Evolutionary conservation across 139 green algal species (phyloP), one percentile per base, ranked within the genome.

Genomic region (Micromonas pusilla): DNA sequence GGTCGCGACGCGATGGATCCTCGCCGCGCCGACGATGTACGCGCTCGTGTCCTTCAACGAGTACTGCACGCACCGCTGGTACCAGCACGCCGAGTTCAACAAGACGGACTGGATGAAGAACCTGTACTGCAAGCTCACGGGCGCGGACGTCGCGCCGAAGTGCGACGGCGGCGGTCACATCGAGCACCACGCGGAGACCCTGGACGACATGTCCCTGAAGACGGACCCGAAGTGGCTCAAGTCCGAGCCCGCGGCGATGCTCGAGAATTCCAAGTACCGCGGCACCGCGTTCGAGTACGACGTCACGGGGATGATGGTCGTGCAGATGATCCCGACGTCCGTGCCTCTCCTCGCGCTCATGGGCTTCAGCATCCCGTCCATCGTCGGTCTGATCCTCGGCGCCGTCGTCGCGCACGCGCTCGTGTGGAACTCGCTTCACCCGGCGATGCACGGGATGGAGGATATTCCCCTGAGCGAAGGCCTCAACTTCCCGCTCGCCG

Each of bases 71-170:
- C 78, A 78, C 70, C 26, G 78, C 6, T 82, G 36, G n/a, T 82
- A 79, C 32, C 78, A 82, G 39, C 78, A 82, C 70, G 78, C 34
- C 53, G 78, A 82, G 52, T 73, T 82, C 70, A 78, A 82, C 70
- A 78, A 78, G 54, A 54, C 28, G 4, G 45, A 76, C 9, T 66
- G 21, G 53, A 25, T 77, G 52, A 75, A 77, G 45, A 53, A 37
- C 4, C 52, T 81, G 25, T 80, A 64, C n/a, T 80, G 75, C 64
- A 72, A 65, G 36, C 21, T 77, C 4, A 71, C 52, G 26, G 38
- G 68, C 32, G 52, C 37, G 30, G 21, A 68, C 20, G 53, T 52
- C 1, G 78, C 60, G 70, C 70, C 70, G 9, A 78, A 78, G 78
- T 30, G 74, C 13, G 26, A 63, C 23, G 78, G 78, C 54, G 78